Base-by-base conservation (phyloP, 495 filamentous ascomycete genomes). In the Jackrogersella multiformis region DNA sequence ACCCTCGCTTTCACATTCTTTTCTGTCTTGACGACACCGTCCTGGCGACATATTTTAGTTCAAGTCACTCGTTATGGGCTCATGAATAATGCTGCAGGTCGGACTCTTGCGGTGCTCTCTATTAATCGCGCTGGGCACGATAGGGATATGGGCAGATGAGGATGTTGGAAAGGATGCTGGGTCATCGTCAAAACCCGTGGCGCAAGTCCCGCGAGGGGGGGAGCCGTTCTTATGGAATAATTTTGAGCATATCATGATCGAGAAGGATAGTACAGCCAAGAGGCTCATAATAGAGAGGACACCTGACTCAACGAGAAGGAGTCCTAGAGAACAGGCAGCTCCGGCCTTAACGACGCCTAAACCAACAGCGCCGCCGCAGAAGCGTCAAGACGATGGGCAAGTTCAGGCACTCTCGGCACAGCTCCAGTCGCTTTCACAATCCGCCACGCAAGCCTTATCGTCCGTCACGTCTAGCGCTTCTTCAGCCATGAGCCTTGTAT, bases 311-410 rank as follows among this genome's bases (percentile, higher is more conserved):
- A 66, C 65, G 41, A 62, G 24, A 30, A 67, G 13, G 9, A 35
- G 44, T 56, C 54, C 72, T 1, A 56, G 16, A 34, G 58, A 69
- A 60, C 59, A 68, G 46, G 65, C 66, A 15, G 58, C 61, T 26
- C 58, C 54, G 26, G 62, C 61, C 0, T 52, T 74, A 26, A 52
- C 10, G 21, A 72, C 54, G 8, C 65, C 72, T 18, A 28, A 56
- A 42, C 69, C 72, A 42, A 74, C 72, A 20, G 28, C 59, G 21
- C 63, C 53, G 23, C 45, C 66, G 28, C 69, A 51, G 49, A 74
- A 69, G 24, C 76, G 78, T 23, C 78, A 79, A 52, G 76, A 81
- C 42, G 63, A 79, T 39, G 73, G 76, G 34, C 79, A 81, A 48
- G 73, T 81, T 38, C 72, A 76, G 21, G 75, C 77, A 26, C 76